Percentiles rank a stretch among this genome's conserved stretches.
Conservation (phyloP, 2,329 filamentous ascomycete genomes). For the Fusarium marasasianum region DNA sequence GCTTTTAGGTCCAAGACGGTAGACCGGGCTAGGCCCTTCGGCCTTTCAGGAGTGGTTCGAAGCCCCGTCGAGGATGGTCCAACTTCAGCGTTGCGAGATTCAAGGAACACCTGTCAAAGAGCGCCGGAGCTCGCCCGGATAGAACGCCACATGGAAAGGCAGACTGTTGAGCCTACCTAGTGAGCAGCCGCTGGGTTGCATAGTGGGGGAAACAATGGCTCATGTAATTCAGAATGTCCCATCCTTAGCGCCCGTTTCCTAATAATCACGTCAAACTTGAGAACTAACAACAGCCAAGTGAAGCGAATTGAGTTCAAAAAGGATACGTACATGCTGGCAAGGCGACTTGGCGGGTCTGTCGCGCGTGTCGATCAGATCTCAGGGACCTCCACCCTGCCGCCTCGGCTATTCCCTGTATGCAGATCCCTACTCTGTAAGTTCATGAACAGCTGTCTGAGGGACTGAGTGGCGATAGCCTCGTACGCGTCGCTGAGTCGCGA, state of each 20-base stretch:
- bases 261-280: background rate
- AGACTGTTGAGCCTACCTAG: background rate
- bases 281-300: background rate
- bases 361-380: conserved; percentile 45
- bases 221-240: background rate
- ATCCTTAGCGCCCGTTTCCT: background rate
- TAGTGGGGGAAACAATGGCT: background rate
- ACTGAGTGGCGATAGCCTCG: conserved; percentile 37
- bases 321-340: conserved; percentile 8
- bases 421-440: conserved; percentile 34
- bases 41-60: conserved; percentile 33
- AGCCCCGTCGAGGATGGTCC: conserved; percentile 22
- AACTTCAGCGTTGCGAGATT: conserved; percentile 12
- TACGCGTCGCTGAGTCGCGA: conserved; percentile 21
- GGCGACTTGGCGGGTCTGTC: conserved; percentile 32
- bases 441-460: conserved; percentile 17
- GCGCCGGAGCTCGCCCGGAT: conserved; percentile 21
- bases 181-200: conserved; percentile 2
- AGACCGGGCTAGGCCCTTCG: conserved; percentile 39
- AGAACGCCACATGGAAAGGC: conserved; percentile 27
- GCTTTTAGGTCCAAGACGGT: conserved; percentile 17
- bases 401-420: conserved; percentile 37
- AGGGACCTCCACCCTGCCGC: conserved; percentile 42
- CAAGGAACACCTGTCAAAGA: conserved; percentile 18
- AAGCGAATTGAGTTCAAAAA: conserved; percentile 40